Conservation (phyloP, 768 basidiomycete species). For the Auriculariales sp. region DNA sequence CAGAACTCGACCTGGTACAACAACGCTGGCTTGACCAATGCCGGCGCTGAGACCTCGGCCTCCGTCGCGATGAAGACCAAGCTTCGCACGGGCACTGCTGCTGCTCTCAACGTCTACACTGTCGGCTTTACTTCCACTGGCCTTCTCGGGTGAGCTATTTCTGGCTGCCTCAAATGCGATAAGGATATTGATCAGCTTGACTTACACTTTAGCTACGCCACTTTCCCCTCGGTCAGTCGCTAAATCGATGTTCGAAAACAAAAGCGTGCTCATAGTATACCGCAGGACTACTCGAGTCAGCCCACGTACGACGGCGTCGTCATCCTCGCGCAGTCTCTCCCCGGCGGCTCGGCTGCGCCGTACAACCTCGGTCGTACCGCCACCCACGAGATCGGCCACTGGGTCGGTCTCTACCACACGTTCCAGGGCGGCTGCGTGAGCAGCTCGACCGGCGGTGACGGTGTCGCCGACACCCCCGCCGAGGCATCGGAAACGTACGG, state of each 20-base stretch:
- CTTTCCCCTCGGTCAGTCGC: slow-evolving; percentile 38
- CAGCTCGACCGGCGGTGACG: slow-evolving; percentile 8
- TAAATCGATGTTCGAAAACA: not conserved
- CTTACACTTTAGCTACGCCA: slow-evolving; percentile 33
- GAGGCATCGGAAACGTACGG: slow-evolving; percentile 11
- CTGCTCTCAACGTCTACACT: slow-evolving; percentile 34
- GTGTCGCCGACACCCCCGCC: slow-evolving; percentile 10
- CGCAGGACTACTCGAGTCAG: slow-evolving; percentile 19
- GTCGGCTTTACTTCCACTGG: slow-evolving; percentile 10
- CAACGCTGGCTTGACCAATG: slow-evolving; percentile 23
- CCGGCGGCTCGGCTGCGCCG: slow-evolving; percentile 25
- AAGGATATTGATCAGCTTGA: slow-evolving; percentile 16
- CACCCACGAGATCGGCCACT: slow-evolving; percentile 47
- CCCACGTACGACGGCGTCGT: slow-evolving; percentile 35
- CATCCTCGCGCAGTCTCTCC: slow-evolving; percentile 18
- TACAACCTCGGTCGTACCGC: slow-evolving; percentile 29
- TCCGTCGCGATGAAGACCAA: slow-evolving; percentile 32
- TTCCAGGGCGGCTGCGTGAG: slow-evolving; percentile 17
- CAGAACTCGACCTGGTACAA: slow-evolving; percentile 20
- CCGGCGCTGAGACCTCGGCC: slow-evolving; percentile 14
- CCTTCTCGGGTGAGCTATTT: slow-evolving; percentile 22
- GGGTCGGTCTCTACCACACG: slow-evolving; percentile 45
- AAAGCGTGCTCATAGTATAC: slow-evolving; percentile 5
- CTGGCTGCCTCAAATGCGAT: slow-evolving; percentile 8
- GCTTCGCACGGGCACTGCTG: slow-evolving; percentile 26